Percentiles rank a stretch among this genome's conserved stretches.
phyloP scores from a whole-genome alignment of 2,329 filamentous ascomycete species.

The Colletotrichum kahawae region DNA sequence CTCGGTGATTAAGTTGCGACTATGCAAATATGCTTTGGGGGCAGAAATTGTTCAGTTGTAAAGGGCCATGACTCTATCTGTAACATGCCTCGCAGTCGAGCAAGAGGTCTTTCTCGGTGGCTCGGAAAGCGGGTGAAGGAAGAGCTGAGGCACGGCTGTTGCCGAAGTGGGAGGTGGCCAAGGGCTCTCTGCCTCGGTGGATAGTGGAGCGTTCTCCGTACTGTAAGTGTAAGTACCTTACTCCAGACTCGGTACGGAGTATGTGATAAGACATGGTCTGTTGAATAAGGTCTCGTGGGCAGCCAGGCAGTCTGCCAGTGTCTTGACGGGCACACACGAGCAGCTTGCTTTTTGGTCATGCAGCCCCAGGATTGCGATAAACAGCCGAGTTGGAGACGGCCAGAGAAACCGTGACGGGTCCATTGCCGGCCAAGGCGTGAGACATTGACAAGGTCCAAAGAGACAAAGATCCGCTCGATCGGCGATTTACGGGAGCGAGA shows the following conservation, averaged over 20 bases:
- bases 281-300: background rate
- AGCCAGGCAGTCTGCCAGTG: background rate
- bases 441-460: background rate
- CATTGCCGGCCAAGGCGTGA: background rate
- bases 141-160: background rate
- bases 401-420: background rate
- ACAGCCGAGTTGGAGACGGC: background rate
- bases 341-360: background rate
- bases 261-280: background rate
- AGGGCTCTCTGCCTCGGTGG: background rate
- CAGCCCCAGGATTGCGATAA: background rate
- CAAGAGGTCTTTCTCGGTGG: background rate
- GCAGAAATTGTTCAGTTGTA: background rate
- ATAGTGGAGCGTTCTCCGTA: background rate
- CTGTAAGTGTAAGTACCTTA: background rate
- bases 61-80: background rate
- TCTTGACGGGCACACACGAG: background rate
- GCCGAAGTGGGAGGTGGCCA: background rate
- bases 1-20: background rate
- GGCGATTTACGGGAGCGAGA: background rate
- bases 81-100: background rate
- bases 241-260: background rate
- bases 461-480: slow-evolving; percentile 7
- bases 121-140: background rate
- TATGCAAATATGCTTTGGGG: background rate